phyloP scores from a whole-genome alignment of 1,284 basidiomycete species.

The Boletellus sp. region DNA sequence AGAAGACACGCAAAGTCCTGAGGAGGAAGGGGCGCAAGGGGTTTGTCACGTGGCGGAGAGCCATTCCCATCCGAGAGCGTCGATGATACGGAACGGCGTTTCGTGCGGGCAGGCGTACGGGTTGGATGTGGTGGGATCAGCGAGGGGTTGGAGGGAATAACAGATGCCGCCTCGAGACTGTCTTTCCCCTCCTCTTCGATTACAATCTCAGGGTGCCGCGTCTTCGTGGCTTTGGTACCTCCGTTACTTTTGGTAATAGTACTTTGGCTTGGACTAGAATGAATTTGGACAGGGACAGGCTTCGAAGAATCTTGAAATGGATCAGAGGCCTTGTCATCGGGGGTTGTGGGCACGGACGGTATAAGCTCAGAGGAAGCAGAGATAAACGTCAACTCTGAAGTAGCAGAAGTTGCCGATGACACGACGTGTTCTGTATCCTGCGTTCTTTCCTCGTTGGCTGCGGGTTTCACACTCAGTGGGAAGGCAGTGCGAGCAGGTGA shows the following conservation, averaged over 20 bases:
- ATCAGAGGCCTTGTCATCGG: conserved; percentile 44
- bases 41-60: conserved; percentile 49
- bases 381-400: conserved; percentile 52
- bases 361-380: conserved; percentile 52
- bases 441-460: conserved; percentile 27
- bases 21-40: conserved; percentile 40
- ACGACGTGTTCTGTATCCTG: conserved; percentile 44
- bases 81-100: conserved; percentile 89
- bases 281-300: conserved; percentile 32
- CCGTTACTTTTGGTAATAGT: conserved; percentile 37
- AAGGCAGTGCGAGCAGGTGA: conserved; percentile 25
- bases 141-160: conserved; percentile 21
- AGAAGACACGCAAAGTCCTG: conserved; percentile 76
- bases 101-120: conserved; percentile 91
- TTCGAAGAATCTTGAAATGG: conserved; percentile 34
- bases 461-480: conserved; percentile 17
- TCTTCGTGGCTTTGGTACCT: conserved; percentile 9
- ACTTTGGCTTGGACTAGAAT: conserved; percentile 51
- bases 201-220: conserved; percentile 40
- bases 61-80: conserved; percentile 61
- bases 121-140: conserved; percentile 60
- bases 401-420: conserved; percentile 38
- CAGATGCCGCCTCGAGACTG: conserved; percentile 5
- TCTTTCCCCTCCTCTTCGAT: conserved; percentile 41
- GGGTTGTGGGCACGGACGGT: conserved; percentile 55